Conservation (phyloP, 805 yeast species). For the Yarrowia sp. region DNA sequence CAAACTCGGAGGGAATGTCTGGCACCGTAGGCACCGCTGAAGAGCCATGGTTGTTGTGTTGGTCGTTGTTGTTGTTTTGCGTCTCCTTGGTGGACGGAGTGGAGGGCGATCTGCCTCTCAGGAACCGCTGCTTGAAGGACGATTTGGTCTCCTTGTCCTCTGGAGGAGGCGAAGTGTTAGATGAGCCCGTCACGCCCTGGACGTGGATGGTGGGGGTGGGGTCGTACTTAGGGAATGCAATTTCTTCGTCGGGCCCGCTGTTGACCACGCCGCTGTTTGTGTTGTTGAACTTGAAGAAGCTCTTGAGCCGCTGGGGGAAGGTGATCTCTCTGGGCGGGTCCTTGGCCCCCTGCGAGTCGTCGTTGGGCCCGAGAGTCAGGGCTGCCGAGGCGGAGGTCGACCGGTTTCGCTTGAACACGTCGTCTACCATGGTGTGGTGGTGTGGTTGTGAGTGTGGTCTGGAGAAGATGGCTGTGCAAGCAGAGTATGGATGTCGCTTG, state of each 20-base stretch:
- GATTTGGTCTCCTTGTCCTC: conserved; percentile 19
- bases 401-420: conserved; percentile 37
- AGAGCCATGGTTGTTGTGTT: neutral
- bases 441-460: neutral
- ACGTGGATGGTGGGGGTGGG: conserved; percentile 25
- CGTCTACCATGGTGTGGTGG: neutral
- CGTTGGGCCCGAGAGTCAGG: conserved; percentile 14
- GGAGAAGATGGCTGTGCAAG: conserved; percentile 1
- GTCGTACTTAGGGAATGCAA: conserved; percentile 39
- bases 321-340: conserved; percentile 25
- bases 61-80: neutral
- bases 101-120: conserved; percentile 35
- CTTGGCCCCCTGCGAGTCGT: neutral
- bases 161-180: conserved; percentile 18
- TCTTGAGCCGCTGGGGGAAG: conserved; percentile 48
- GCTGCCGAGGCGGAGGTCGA: conserved; percentile 31
- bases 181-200: neutral
- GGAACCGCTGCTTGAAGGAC: conserved; percentile 18
- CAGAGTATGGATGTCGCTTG: no score
- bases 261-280: conserved; percentile 32
- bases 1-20: conserved; percentile 24
- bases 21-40: conserved; percentile 1
- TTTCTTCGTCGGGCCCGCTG: conserved; percentile 30
- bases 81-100: conserved; percentile 20
- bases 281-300: conserved; percentile 48